Conservation (phyloP, 176 grass and related monocot genomes). For the Musa itinerans region DNA sequence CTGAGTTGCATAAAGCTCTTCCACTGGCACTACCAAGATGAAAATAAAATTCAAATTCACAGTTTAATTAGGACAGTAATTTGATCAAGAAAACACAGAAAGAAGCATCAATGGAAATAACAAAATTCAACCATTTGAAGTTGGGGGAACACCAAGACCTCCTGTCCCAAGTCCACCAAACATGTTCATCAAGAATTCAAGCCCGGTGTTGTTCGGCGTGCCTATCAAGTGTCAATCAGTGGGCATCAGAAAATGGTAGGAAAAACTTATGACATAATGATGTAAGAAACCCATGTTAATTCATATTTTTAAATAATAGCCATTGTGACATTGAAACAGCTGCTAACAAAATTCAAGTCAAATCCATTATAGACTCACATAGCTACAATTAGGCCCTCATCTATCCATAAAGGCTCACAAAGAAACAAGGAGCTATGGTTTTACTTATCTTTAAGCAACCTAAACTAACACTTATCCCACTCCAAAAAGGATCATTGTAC, state of each 20-base stretch:
- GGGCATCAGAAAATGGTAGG: not conserved
- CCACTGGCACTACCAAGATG: conserved; percentile 53
- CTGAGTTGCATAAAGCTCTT: conserved; percentile 82
- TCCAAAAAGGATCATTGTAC: no score
- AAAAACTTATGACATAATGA: not conserved
- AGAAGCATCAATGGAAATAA: conserved; percentile 6
- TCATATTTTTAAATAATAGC: not conserved
- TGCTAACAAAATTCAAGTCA: not conserved
- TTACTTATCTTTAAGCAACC: not conserved
- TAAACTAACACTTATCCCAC: no score
- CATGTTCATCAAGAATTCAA: conserved; percentile 88
- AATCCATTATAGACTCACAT: not conserved
- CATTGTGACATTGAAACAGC: not conserved
- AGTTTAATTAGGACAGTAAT: not conserved
- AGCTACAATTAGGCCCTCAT: no score
- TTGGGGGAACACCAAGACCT: conserved; percentile 49
- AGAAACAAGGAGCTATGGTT: not conserved
- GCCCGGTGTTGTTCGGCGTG: conserved; percentile 28
- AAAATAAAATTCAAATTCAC: not conserved
- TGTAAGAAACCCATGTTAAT: not conserved
- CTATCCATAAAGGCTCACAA: not conserved
- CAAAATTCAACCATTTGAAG: conserved; percentile 57
- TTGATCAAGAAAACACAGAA: not conserved
- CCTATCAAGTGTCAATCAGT: conserved; percentile 33
- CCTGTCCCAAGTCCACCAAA: conserved; percentile 84